Conservation (phyloP, 116 monocot species). For the Papilionanthe hybrid region DNA sequence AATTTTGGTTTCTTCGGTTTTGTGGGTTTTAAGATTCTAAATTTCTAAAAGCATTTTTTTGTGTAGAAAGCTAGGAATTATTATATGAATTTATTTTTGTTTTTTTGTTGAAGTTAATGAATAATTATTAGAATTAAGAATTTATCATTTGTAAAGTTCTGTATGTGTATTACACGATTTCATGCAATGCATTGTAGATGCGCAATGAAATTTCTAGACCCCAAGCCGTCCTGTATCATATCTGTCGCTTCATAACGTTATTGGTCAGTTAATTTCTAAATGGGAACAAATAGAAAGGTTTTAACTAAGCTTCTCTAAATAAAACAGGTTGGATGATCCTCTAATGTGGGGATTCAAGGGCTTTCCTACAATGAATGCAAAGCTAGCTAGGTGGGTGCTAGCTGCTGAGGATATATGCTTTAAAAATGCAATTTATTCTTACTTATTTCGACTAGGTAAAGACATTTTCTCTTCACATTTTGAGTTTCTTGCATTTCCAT, state of each 20-base stretch:
- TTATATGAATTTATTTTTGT: not conserved
- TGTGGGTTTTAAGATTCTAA: not conserved
- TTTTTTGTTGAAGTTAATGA: not conserved
- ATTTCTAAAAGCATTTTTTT: not conserved
- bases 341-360: slow-evolving; percentile 96
- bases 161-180: not conserved
- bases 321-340: slow-evolving; percentile 89
- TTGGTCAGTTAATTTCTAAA: not conserved
- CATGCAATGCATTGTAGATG: not conserved
- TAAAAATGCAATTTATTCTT: slow-evolving; percentile 68
- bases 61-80: not conserved
- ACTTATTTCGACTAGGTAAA: slow-evolving; percentile 87
- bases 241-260: not conserved
- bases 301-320: slow-evolving; percentile 7
- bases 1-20: not conserved
- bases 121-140: not conserved
- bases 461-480: not conserved
- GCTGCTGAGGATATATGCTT: slow-evolving; percentile 98
- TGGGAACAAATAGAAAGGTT: not conserved
- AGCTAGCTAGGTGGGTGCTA: slow-evolving; percentile 78
- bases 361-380: slow-evolving; percentile 76
- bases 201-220: not conserved
- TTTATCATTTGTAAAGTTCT: not conserved
- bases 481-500: slow-evolving; percentile 3
- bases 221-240: not conserved